These are phyloP conservation scores for Neonectria magnoliae DNA, from an alignment of 2,329 filamentous ascomycete genomes.

Conservation along the genomic window DNA sequence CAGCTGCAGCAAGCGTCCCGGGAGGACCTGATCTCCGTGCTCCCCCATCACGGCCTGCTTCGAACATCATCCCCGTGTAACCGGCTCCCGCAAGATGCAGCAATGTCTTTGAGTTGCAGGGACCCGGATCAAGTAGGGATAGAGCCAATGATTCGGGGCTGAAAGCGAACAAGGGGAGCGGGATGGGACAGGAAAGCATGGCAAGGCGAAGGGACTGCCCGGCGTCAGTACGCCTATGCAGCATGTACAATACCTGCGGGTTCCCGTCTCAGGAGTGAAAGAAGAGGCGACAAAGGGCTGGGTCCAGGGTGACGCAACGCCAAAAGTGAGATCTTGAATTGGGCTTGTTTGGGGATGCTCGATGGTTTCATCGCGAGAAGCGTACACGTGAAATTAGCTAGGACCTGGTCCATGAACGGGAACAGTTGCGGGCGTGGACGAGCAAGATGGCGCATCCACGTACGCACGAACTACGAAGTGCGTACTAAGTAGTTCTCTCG, in stretches of 20 bases:
- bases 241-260: slow-evolving; percentile 23
- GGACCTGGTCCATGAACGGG: neutral
- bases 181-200: slow-evolving; percentile 4
- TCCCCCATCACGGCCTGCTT: neutral
- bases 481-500: neutral
- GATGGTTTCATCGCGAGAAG: neutral
- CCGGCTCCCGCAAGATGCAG: slow-evolving; percentile 23
- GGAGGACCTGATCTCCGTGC: neutral
- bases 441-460: slow-evolving; percentile 5
- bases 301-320: slow-evolving; percentile 22
- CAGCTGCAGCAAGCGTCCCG: neutral
- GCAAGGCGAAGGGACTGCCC: neutral
- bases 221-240: slow-evolving; percentile 2
- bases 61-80: slow-evolving; percentile 15
- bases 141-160: slow-evolving; percentile 20
- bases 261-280: slow-evolving; percentile 19
- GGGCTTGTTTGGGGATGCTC: slow-evolving; percentile 4
- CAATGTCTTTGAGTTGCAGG: slow-evolving; percentile 26
- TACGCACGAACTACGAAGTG: neutral
- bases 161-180: slow-evolving; percentile 21
- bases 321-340: slow-evolving; percentile 25
- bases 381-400: neutral
- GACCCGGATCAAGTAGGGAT: slow-evolving; percentile 7
- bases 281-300: slow-evolving; percentile 7
- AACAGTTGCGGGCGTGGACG: slow-evolving; percentile 8